A percentile compares a stretch with the other conserved stretches of the same genome.
phyloP scores from a whole-genome alignment of 225 moss, liverwort and hornwort species.

The Ulota crispa region DNA sequence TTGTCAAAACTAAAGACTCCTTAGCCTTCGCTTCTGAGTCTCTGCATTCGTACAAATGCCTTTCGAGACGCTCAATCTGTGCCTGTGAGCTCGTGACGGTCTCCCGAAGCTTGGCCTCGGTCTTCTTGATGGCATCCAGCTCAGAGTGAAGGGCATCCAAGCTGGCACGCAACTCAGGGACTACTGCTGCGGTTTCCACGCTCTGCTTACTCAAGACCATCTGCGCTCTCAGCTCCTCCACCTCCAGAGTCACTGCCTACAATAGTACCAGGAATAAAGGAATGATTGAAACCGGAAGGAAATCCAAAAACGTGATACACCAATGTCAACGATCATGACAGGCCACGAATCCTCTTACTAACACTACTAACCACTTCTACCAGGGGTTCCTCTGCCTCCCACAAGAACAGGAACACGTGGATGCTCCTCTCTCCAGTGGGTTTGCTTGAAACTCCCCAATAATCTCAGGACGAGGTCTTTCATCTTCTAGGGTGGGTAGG shows the following conservation, averaged over 20 bases:
- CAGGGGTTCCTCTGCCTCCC: neutral
- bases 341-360: neutral
- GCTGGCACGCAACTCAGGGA: conserved; percentile 9
- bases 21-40: conserved; percentile 45
- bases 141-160: conserved; percentile 29
- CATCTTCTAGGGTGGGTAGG: neutral
- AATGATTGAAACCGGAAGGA: neutral
- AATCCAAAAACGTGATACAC: neutral
- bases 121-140: conserved; percentile 24
- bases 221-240: conserved; percentile 41
- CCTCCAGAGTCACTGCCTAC: conserved; percentile 21
- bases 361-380: neutral
- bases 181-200: conserved; percentile 3
- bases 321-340: neutral
- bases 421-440: neutral
- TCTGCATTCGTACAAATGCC: conserved; percentile 25
- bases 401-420: neutral
- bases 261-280: neutral
- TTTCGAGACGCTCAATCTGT: conserved; percentile 35
- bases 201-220: conserved; percentile 23
- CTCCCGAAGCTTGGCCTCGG: conserved; percentile 26
- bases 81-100: conserved; percentile 21
- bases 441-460: neutral
- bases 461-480: neutral
- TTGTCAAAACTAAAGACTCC: conserved; percentile 31